A percentile compares a stretch with the other conserved stretches of the same genome.
Conservation (phyloP, 768 basidiomycete species). For the Agrocybe praecox region DNA sequence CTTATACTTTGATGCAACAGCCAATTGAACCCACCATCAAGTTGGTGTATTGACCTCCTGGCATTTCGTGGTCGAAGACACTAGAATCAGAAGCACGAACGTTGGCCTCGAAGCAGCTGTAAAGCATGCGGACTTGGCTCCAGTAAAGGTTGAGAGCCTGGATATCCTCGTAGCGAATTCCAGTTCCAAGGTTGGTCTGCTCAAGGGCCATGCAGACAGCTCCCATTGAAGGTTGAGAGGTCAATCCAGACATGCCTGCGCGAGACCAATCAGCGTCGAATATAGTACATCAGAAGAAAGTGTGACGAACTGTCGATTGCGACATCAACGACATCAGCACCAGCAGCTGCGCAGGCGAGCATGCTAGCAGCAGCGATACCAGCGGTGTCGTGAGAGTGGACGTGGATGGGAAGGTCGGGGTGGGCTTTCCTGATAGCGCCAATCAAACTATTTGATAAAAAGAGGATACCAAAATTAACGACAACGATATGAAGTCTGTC, state of each 20-base stretch:
- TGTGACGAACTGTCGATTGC: slow-evolving; percentile 89
- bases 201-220: slow-evolving; percentile 94
- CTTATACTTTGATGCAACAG: slow-evolving; percentile 16
- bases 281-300: slow-evolving; percentile 1
- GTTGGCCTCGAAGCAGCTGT: slow-evolving; percentile 97
- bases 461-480: slow-evolving; percentile 3
- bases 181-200: slow-evolving; percentile 91
- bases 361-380: slow-evolving; percentile 98
- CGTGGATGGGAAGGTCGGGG: slow-evolving; percentile 97
- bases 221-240: slow-evolving; percentile 99
- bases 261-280: background rate
- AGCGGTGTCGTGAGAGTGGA: slow-evolving; percentile 99
- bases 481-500: background rate
- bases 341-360: slow-evolving; percentile 95
- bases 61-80: slow-evolving; percentile 99
- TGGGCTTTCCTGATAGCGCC: slow-evolving; percentile 94
- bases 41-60: slow-evolving; percentile 95
- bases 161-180: slow-evolving; percentile 96
- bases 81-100: slow-evolving; percentile 96
- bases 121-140: slow-evolving; percentile 95
- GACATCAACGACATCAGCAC: slow-evolving; percentile 96
- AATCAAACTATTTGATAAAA: slow-evolving; percentile 82
- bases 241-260: slow-evolving; percentile 95
- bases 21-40: slow-evolving; percentile 67
- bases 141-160: slow-evolving; percentile 98